Percentiles rank a stretch among this genome's conserved stretches.
phyloP scores from a whole-genome alignment of 768 basidiomycete genomes.

The Tylopilus intermedius region DNA sequence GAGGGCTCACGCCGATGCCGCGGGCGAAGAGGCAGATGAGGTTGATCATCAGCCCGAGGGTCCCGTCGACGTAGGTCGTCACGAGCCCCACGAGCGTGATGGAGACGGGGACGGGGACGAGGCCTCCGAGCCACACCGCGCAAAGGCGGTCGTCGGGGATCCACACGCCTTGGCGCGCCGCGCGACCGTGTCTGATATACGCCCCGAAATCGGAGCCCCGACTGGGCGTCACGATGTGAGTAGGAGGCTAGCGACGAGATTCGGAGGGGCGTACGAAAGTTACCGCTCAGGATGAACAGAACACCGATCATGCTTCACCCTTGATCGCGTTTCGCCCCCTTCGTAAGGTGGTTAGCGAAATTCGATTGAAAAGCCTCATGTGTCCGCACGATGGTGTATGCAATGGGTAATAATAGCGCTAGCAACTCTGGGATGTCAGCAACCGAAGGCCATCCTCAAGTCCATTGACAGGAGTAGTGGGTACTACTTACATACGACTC shows the following conservation, averaged over 20 bases:
- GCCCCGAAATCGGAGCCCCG: slow-evolving; percentile 56
- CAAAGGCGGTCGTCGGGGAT: slow-evolving; percentile 67
- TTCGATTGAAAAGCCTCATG: background rate
- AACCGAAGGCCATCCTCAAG: background rate
- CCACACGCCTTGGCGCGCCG: slow-evolving; percentile 49
- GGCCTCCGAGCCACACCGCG: slow-evolving; percentile 43
- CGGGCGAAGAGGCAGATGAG: slow-evolving; percentile 57
- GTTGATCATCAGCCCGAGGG: slow-evolving; percentile 45
- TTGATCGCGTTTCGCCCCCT: slow-evolving; percentile 38
- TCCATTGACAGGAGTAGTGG: no score
- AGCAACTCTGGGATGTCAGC: background rate
- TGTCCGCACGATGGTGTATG: slow-evolving; percentile 57
- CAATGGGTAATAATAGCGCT: slow-evolving; percentile 53
- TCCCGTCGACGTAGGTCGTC: slow-evolving; percentile 48
- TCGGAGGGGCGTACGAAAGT: slow-evolving; percentile 14
- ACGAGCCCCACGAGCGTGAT: slow-evolving; percentile 45
- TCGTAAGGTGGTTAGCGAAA: background rate
- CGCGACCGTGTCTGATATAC: slow-evolving; percentile 52
- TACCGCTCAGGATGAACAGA: slow-evolving; percentile 26
- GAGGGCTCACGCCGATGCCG: slow-evolving; percentile 48
- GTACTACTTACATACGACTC: no score
- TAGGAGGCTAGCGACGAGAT: background rate
- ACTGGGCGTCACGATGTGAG: slow-evolving; percentile 30
- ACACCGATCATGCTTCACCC: slow-evolving; percentile 21
- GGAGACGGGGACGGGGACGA: slow-evolving; percentile 51